A percentile compares a stretch with the other conserved stretches of the same genome.
Conservation (phyloP, 2,329 filamentous ascomycete genomes). For the Chaetomium olivaceum region DNA sequence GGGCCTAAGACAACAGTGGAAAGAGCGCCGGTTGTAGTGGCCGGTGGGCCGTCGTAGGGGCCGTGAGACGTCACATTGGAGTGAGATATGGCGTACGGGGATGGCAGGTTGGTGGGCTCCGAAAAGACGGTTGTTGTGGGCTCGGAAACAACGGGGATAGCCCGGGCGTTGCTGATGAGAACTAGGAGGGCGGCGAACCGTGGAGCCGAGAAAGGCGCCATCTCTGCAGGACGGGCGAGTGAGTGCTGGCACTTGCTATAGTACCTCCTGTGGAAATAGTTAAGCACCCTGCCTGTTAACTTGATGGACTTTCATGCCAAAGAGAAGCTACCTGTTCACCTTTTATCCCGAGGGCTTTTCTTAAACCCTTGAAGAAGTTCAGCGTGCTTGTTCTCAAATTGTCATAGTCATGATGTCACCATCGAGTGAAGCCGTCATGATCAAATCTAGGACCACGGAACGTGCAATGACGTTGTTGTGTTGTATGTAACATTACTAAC, state of each 20-base stretch:
- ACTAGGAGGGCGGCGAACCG: conserved; percentile 21
- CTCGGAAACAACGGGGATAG: conserved; percentile 31
- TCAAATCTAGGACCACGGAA: not conserved
- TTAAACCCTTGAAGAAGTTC: not conserved
- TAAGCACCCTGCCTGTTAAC: not conserved
- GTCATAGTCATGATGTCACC: not conserved
- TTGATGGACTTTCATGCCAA: no score
- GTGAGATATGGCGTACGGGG: conserved; percentile 33
- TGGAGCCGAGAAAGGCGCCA: not conserved
- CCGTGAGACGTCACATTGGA: conserved; percentile 66
- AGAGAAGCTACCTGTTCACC: not conserved
- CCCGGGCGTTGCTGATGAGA: conserved; percentile 15
- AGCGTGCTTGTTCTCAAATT: not conserved
- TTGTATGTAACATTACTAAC: not conserved
- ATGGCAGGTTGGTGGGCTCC: conserved; percentile 24
- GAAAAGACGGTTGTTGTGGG: conserved; percentile 28
- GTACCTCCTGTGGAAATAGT: not conserved
- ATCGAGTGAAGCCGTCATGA: not conserved
- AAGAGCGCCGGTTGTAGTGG: conserved; percentile 69
- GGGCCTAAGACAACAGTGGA: conserved; percentile 58
- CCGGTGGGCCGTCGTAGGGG: conserved; percentile 62
- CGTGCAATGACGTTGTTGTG: not conserved
- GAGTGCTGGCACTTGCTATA: not conserved
- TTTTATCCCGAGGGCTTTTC: not conserved
- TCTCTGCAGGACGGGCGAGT: not conserved